phyloP scores from a whole-genome alignment of 2,329 filamentous ascomycete species.

The Xylaria arbuscula region DNA sequence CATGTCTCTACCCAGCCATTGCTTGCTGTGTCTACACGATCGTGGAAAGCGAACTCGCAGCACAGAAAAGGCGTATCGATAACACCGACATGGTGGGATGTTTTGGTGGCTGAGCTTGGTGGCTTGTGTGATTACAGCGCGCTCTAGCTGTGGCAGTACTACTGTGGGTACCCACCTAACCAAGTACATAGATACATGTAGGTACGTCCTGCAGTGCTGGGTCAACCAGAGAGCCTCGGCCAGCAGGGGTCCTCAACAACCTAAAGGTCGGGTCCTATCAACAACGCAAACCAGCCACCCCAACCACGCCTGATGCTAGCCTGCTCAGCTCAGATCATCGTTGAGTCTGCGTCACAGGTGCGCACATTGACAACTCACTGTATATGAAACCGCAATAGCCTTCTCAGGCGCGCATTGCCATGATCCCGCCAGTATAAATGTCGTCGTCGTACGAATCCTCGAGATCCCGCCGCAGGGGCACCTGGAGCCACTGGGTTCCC shows the following conservation, averaged over 20 bases:
- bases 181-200: too few species aligned
- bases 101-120: constrained; percentile 10
- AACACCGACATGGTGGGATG: constrained; percentile 28
- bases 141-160: not conserved
- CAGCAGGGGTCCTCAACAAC: constrained; percentile 33
- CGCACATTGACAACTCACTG: constrained; percentile 11
- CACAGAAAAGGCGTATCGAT: constrained; percentile 34
- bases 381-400: constrained; percentile 30
- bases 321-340: constrained; percentile 12
- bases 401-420: constrained; percentile 47
- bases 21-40: not conserved
- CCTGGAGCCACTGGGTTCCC: constrained; percentile 88
- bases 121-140: not conserved
- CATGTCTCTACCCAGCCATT: not conserved
- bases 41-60: constrained; percentile 13
- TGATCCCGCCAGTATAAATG: constrained; percentile 61
- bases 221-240: constrained; percentile 38
- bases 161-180: not conserved
- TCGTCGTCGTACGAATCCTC: constrained; percentile 73
- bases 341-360: constrained; percentile 21
- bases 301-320: constrained; percentile 35
- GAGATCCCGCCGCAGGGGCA: constrained; percentile 68
- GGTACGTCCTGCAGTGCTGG: constrained; percentile 1
- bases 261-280: constrained; percentile 28
- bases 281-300: constrained; percentile 42